Percentiles rank a stretch among this genome's conserved stretches.
Evolutionary conservation across 768 basidiomycete genomes (phyloP).

Genomic region (Suillus occidentalis): DNA sequence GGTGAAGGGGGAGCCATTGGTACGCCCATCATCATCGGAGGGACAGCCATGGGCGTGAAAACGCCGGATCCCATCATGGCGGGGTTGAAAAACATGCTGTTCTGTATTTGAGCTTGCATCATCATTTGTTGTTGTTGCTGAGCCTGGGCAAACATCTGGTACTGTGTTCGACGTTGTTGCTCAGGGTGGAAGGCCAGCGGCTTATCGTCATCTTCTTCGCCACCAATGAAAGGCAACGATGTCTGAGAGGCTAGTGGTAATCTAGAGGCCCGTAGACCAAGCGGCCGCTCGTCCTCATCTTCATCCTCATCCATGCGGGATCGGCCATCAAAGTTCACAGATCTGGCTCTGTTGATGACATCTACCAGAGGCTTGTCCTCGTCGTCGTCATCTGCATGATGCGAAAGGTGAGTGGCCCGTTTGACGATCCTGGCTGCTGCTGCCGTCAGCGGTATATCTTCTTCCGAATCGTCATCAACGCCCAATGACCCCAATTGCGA

Average conservation of each 20-base stretch:
- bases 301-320: slow-evolving; percentile 43
- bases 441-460: slow-evolving; percentile 68
- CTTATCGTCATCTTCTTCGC: slow-evolving; percentile 63
- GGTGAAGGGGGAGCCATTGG: slow-evolving; percentile 53
- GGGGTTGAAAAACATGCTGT: slow-evolving; percentile 71
- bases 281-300: slow-evolving; percentile 70
- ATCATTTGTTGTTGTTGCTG: slow-evolving; percentile 52
- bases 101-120: slow-evolving; percentile 77
- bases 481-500: slow-evolving; percentile 22
- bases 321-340: slow-evolving; percentile 42
- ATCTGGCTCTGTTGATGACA: slow-evolving; percentile 50
- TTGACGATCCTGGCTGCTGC: slow-evolving; percentile 50
- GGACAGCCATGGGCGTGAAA: slow-evolving; percentile 57
- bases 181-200: slow-evolving; percentile 77
- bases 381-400: slow-evolving; percentile 35
- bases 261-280: slow-evolving; percentile 66
- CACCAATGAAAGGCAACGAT: slow-evolving; percentile 29
- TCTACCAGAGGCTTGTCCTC: slow-evolving; percentile 72
- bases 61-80: slow-evolving; percentile 72
- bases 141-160: slow-evolving; percentile 39
- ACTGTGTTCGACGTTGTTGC: slow-evolving; percentile 72
- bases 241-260: slow-evolving; percentile 23
- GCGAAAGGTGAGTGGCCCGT: slow-evolving; percentile 28
- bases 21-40: slow-evolving; percentile 44
- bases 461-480: slow-evolving; percentile 59